Base-by-base conservation (phyloP, 1,139 yeast species). In the Hemisphaericaspora lyxosophila region DNA sequence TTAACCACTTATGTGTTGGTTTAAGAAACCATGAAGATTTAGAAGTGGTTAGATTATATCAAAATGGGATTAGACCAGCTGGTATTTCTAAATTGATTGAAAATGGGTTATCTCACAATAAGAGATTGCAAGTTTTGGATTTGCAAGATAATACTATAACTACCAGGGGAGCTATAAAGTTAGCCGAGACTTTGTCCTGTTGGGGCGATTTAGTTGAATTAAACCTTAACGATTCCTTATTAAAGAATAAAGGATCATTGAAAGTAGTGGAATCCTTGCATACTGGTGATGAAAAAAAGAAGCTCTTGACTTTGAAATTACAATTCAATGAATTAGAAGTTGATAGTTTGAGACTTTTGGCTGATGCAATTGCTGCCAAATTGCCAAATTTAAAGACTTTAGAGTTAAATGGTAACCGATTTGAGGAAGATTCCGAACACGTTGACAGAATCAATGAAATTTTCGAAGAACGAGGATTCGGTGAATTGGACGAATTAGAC, bases 141-240 rank as follows among this genome's bases (percentile, higher is more conserved):
- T 73, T 92, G 51, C 97, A 94, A 69, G 98, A 92, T 62, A 92
- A 92, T 62, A 92, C 98, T 4, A 79, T 92, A 58, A 92, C 98
- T 7, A 66, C 75, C n/a, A 69, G 70, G 39, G 96, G 96, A n/a
- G 85, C 73, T 5, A 45, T 47, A 12, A 57, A 59, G 28, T 52
- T 68, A 45, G 66, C 90, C 18, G 64, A 71, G 31, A 71, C 73
- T 17, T 61, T 90, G 46, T 18, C 49, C 2, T 36, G 54, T 55
- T 54, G 77, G 77, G 46, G 53, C 5, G 49, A 71, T 7, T 74
- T 92, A 54, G 64, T 65, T 34, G 97, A 90, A 62, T 72, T 94
- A 54, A 87, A 87, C 57, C 75, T 94, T 50, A 87, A 89, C 55
- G 98, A 92, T 63, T 85, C 97, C 63, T 72, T 92, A 49, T 70